Evolutionary conservation across 176 grass and related monocot species (phyloP).

Genomic region (Otatea glauca): DNA sequence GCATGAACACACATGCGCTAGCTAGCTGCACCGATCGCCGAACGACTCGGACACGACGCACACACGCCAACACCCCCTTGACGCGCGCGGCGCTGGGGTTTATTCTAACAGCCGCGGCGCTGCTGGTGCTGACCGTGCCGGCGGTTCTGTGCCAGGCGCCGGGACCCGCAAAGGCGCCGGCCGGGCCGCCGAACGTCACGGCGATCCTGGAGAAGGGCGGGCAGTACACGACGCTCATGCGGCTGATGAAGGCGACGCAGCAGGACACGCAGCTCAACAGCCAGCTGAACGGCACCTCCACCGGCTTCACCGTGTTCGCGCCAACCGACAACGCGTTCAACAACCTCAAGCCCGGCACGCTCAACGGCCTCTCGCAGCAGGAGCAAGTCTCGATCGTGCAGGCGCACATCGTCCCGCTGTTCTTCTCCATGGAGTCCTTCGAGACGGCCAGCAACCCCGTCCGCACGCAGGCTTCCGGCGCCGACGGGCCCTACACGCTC

Average conservation of each 20-base stretch:
- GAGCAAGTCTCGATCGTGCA: constrained; percentile 77
- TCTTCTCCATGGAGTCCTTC: constrained; percentile 59
- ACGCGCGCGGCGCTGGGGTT: no score
- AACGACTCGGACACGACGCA: no score
- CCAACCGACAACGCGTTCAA: constrained; percentile 83
- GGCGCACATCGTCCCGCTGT: constrained; percentile 72
- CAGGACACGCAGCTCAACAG: constrained; percentile 77
- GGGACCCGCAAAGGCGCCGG: background rate
- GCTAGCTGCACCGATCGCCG: no score
- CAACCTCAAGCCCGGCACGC: constrained; percentile 66
- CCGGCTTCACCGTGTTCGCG: constrained; percentile 76
- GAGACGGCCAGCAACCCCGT: constrained; percentile 87
- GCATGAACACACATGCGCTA: no score
- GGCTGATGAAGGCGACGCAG: constrained; percentile 68
- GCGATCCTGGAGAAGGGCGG: constrained; percentile 68
- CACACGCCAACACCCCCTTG: no score
- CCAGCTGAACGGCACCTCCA: constrained; percentile 71
- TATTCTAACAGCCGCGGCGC: background rate
- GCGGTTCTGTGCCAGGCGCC: constrained; percentile 43
- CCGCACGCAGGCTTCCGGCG: constrained; percentile 77
- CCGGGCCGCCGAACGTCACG: constrained; percentile 66
- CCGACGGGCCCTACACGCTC: constrained; percentile 65
- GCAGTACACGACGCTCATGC: constrained; percentile 68
- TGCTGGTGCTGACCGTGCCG: background rate
- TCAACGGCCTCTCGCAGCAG: constrained; percentile 69